Evolutionary conservation across 179 eudicot species (phyloP), one percentile per base, ranked within the genome.

Genomic region (Sideroxylon spinosum): DNA sequence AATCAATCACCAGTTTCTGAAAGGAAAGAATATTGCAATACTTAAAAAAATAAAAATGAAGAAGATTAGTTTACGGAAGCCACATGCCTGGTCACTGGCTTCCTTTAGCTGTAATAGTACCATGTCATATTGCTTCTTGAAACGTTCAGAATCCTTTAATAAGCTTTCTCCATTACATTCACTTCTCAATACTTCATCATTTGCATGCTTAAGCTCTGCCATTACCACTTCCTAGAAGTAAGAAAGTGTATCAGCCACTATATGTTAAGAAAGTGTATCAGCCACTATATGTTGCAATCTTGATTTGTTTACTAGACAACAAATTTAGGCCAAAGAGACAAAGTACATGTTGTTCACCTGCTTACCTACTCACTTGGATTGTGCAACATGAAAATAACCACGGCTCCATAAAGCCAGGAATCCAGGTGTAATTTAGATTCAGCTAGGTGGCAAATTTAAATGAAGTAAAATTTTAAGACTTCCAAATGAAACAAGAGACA

Each of bases 91-190:
- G 62, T 91, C 92, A 85, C 87, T 87, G 71, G 84, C 90, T 79
- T 89, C 92, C 71, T 86, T 86, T 68, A 93, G 69, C 83, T 88
- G 91, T 79, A 87, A 80, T 25, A 89, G 83, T 72, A 92, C 88
- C 11, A 89, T 86, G 37, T 94, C 92, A 84, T 90, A 90, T 79
- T 93, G 92, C 86, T 89, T 89, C 83, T 87, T 90, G 77, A 93
- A 92, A 55, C 84, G 80, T 55, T 90, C 97, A 29, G 91, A 83
- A 69, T 85, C 88, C 82, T 87, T 88, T 63, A 93, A 85, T 23
- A 88, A 81, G 64, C 61, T 64, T 56, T 84, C 86, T 12, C 72
- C 78, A 57, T 78, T 78, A 61, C 79, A 83, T 71, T 74, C 71
- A 57, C 71, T 82, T 79, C 87, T 89, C 78, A 86, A 76, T 63